Base-by-base conservation (phyloP, 306 rosid genomes). In the Lathyrus tuberosus region DNA sequence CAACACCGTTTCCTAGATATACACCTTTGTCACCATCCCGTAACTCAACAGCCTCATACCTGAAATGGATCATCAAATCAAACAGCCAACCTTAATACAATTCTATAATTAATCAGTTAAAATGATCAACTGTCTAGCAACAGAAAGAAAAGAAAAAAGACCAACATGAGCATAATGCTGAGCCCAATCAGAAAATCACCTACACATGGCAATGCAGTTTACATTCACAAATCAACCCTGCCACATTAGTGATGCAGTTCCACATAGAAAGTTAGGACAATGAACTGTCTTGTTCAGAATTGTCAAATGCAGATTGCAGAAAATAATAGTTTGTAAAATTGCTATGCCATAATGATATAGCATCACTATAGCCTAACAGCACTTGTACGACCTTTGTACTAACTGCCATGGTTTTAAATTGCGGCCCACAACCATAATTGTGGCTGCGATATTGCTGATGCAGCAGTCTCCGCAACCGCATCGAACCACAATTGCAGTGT, bases 11-110 rank as follows among this genome's bases (percentile, higher is more conserved):
- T 67, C 98, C 98, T 37, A 94, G 92, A 85, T 90, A 94, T 20
- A 57, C 70, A 18, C 90, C 85, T 83, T 90, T 90, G 85, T 94
- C 95, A 12, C 98, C 97, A 57, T 94, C 98, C 24, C 97, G 91
- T 69, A 94, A 69, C 73, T 90, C 98, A 47, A 87, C 85, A 37
- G 96, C 98, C 77, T 94, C 98, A 8, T 93, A 89, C 96, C 98
- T 92, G 61, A 67, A 74, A 78, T 38, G 62, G 65, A 78, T 42
- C 66, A 56, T 52, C 30, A 65, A 37, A 12, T 70, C 35, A 47
- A 67, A 62, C 38, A 37, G 60, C 16, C 6, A 43, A 26, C n/a
- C 44, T 62, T 16, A 76, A 62, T 52, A 22, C 22, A 18, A 51
- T 13, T 22, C 44, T 15, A 15, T 28, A 31, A 28, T 28, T 16